Percentiles rank a stretch among this genome's conserved stretches.
Evolutionary conservation across 2,329 filamentous ascomycete species (phyloP).

Genomic region (Dothideomycetes sp.): DNA sequence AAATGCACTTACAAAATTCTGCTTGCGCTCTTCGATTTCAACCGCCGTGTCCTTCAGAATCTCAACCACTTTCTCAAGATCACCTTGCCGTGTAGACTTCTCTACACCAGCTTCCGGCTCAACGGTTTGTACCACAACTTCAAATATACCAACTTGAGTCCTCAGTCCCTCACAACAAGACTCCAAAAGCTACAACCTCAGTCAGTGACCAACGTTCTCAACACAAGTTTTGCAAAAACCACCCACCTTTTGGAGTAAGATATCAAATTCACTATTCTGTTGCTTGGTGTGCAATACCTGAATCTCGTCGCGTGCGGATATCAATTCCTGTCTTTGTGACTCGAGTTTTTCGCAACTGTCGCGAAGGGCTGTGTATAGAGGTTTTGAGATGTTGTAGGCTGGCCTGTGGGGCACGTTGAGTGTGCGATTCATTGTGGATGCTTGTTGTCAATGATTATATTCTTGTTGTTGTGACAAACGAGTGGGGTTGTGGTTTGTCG

Average conservation of each 20-base stretch:
- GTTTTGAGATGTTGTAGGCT: conserved; percentile 8
- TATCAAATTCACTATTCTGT: neutral
- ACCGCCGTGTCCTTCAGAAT: conserved; percentile 5
- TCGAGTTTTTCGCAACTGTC: neutral
- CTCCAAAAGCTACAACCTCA: neutral
- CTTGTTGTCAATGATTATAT: too few species aligned
- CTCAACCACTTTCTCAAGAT: neutral
- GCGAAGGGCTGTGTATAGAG: conserved; percentile 7
- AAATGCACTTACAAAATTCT: too few species aligned
- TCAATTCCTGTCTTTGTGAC: neutral
- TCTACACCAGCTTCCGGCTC: neutral
- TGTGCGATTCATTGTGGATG: conserved; percentile 12
- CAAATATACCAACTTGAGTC: conserved; percentile 5
- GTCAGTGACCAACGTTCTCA: neutral
- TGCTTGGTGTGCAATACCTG: neutral
- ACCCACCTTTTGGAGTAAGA: neutral
- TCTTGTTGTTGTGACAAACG: too few species aligned
- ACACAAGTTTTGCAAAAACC: neutral
- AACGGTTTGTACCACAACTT: neutral
- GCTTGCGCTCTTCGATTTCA: neutral
- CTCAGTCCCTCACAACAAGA: neutral
- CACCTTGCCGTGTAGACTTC: neutral
- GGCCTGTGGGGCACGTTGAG: conserved; percentile 3
- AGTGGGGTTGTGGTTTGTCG: too few species aligned
- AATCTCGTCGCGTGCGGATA: conserved; percentile 1